These are phyloP conservation scores for Fistulifera pelliculosa DNA, from an alignment of 108 stramenopile species.

Conservation along the genomic window DNA sequence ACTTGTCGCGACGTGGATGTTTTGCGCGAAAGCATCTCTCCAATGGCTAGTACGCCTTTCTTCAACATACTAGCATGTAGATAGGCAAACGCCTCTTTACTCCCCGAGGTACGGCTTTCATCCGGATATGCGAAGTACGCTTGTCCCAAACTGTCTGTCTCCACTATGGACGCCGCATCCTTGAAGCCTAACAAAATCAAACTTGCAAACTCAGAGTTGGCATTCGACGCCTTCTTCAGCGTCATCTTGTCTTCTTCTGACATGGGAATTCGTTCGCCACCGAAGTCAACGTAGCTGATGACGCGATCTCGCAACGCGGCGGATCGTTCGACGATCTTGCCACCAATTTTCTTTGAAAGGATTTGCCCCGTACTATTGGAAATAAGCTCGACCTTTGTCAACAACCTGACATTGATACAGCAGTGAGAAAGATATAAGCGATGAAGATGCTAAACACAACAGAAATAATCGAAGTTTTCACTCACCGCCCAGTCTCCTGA, in stretches of 20 bases:
- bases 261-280: slow-evolving; percentile 2
- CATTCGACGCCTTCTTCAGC: slow-evolving; percentile 27
- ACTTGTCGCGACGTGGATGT: slow-evolving; percentile 42
- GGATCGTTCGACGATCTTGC: too few relatives aligned
- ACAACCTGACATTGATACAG: too few relatives aligned
- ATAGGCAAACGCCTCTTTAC: slow-evolving; percentile 40
- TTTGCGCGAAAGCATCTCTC: slow-evolving; percentile 45
- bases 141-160: slow-evolving; percentile 14
- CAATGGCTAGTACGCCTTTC: slow-evolving; percentile 61
- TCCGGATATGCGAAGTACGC: slow-evolving; percentile 46
- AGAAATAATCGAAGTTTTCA: too few relatives aligned
- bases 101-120: slow-evolving; percentile 36
- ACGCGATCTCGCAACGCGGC: not conserved
- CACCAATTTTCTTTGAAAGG: too few relatives aligned
- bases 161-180: slow-evolving; percentile 27
- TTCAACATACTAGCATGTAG: slow-evolving; percentile 55
- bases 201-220: slow-evolving; percentile 18
- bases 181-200: slow-evolving; percentile 59
- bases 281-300: not conserved
- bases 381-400: too few relatives aligned
- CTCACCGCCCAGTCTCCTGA: slow-evolving; percentile 1
- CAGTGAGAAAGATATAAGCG: too few relatives aligned
- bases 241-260: slow-evolving; percentile 1
- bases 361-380: too few relatives aligned
- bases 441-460: too few relatives aligned